These are phyloP conservation scores for Pleurotus citrinopileatus DNA, from an alignment of 768 basidiomycete genomes.

Conservation along the genomic window DNA sequence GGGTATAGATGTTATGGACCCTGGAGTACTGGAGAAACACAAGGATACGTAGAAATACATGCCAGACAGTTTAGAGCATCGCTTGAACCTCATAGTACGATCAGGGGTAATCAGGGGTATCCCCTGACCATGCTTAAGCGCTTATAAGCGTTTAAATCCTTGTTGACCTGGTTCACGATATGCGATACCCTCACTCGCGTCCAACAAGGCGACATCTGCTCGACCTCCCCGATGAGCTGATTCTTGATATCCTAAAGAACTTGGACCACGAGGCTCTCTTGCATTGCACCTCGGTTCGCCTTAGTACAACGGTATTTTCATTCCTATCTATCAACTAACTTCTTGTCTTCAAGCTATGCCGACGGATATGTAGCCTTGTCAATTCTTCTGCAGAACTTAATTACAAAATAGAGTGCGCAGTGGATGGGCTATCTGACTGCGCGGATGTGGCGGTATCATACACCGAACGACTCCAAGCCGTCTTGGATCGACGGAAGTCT, in stretches of 20 bases:
- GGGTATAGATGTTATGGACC: slow-evolving; percentile 48
- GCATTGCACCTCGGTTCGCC: neutral
- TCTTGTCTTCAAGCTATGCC: neutral
- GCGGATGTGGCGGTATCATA: slow-evolving; percentile 10
- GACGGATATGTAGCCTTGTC: neutral
- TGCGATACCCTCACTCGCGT: too few species aligned
- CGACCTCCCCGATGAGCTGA: neutral
- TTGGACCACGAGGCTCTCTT: neutral
- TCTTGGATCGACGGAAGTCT: slow-evolving; percentile 19
- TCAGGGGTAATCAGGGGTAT: too few species aligned
- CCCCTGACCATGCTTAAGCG: too few species aligned
- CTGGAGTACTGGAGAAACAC: slow-evolving; percentile 18
- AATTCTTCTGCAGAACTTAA: slow-evolving; percentile 23
- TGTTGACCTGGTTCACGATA: neutral
- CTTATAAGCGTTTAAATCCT: too few species aligned
- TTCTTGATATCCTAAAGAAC: neutral
- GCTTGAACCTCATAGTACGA: too few species aligned
- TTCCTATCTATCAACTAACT: neutral
- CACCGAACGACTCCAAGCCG: slow-evolving; percentile 17
- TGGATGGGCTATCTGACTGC: slow-evolving; percentile 31
- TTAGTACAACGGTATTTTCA: too few species aligned
- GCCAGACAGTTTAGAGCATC: too few species aligned
- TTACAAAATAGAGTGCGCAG: slow-evolving; percentile 35
- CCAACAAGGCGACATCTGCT: too few species aligned
- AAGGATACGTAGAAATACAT: too few species aligned